Evolutionary conservation across 148 eudicot genomes (phyloP).

Genomic region (Cornus controversa): DNA sequence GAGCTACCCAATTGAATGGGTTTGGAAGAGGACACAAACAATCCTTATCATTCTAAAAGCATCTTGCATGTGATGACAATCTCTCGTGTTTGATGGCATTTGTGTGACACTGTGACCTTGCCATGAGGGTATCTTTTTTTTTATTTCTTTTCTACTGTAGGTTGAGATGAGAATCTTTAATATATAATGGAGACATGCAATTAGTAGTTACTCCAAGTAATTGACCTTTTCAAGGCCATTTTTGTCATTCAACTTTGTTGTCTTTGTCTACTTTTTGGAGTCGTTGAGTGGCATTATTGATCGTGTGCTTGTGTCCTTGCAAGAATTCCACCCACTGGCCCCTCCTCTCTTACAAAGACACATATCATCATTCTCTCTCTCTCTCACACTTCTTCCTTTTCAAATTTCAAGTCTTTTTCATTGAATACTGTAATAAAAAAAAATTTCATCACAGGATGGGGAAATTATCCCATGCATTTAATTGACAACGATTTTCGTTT

Average conservation of each 20-base stretch:
- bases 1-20: background rate
- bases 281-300: slow-evolving; percentile 20
- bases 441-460: too few relatives aligned
- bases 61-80: slow-evolving; percentile 15
- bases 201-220: too few relatives aligned
- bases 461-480: too few relatives aligned
- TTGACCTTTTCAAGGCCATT: background rate
- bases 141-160: background rate
- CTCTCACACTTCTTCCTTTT: background rate
- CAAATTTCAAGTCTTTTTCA: background rate
- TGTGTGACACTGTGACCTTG: background rate
- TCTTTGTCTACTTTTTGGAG: slow-evolving; percentile 16
- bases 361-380: background rate
- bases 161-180: slow-evolving; percentile 3
- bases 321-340: slow-evolving; percentile 2
- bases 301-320: background rate
- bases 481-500: too few relatives aligned
- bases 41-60: background rate
- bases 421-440: too few relatives aligned
- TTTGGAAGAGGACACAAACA: slow-evolving; percentile 3
- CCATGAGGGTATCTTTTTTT: slow-evolving; percentile 9
- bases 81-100: background rate
- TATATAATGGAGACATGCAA: background rate
- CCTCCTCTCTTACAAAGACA: background rate
- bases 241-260: background rate